phyloP scores from a whole-genome alignment of 2,329 filamentous ascomycete genomes.

The Triangularia verruculosa region DNA sequence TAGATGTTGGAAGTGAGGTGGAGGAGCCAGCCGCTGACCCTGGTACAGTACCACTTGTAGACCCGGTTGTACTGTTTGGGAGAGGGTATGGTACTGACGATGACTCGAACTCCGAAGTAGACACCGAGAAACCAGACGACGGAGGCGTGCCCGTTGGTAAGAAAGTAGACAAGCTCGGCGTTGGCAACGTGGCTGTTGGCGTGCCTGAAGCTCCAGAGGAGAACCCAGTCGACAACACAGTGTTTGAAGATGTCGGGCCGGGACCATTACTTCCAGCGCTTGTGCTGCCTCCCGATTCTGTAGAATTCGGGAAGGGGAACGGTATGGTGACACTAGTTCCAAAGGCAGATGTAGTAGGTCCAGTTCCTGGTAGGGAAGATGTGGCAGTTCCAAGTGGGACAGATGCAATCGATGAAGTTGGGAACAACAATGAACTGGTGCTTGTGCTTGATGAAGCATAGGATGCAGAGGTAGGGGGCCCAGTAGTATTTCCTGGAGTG shows the following conservation, averaged over 20 bases:
- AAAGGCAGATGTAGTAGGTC: neutral
- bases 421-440: neutral
- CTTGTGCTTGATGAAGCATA: neutral
- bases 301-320: constrained; percentile 6
- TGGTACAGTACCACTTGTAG: neutral
- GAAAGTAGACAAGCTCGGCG: neutral
- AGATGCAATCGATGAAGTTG: neutral
- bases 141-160: neutral
- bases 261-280: neutral
- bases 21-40: neutral
- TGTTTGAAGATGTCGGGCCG: neutral
- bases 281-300: neutral
- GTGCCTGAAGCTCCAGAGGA: neutral
- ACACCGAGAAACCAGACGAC: neutral
- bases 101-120: neutral
- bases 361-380: neutral
- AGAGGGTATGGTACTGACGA: constrained; percentile 6
- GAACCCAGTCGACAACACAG: neutral
- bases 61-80: constrained; percentile 6
- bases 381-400: neutral
- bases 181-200: neutral
- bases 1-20: neutral
- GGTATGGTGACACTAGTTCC: neutral
- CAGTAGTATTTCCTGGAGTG: neutral
- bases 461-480: no score